Percentiles rank a stretch among this genome's conserved stretches.
Conservation (phyloP, 75 land plant genomes). For the Cupressus sempervirens region DNA sequence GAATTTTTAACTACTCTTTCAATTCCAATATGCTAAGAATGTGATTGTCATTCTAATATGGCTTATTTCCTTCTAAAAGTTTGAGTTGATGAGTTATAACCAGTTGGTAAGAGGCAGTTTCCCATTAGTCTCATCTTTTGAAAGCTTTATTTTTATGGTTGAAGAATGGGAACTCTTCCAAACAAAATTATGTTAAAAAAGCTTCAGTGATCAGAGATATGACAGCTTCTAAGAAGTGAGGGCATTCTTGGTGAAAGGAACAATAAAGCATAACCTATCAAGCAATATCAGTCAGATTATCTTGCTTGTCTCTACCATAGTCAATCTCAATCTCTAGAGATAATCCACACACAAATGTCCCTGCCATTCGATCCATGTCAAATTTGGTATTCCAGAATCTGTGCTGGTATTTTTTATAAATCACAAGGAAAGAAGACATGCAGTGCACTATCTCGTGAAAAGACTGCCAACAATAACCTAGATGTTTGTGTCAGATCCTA, state of each 20-base stretch:
- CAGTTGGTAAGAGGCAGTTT: not conserved
- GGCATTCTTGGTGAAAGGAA: not conserved
- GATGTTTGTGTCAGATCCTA: not conserved
- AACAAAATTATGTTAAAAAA: not conserved
- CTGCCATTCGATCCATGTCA: not conserved
- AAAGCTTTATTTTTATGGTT: not conserved
- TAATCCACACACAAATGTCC: not conserved
- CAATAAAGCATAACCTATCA: not conserved
- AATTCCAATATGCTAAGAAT: not conserved
- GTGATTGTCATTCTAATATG: not conserved
- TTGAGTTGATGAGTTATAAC: not conserved
- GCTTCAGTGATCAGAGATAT: not conserved
- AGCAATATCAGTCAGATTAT: not conserved
- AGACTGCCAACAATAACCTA: not conserved
- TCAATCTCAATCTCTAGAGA: not conserved
- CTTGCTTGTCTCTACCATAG: not conserved
- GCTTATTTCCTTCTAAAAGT: not conserved
- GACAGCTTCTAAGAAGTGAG: not conserved
- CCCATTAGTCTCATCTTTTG: not conserved
- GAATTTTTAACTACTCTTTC: not conserved
- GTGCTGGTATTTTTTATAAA: not conserved
- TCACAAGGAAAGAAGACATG: not conserved
- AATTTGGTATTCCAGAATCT: not conserved
- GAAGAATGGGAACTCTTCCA: not conserved
- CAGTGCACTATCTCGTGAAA: not conserved